Evolutionary conservation across 2,329 filamentous ascomycete genomes (phyloP), one percentile per base, ranked within the genome.

Genomic region (Exophiala oligosperma): DNA sequence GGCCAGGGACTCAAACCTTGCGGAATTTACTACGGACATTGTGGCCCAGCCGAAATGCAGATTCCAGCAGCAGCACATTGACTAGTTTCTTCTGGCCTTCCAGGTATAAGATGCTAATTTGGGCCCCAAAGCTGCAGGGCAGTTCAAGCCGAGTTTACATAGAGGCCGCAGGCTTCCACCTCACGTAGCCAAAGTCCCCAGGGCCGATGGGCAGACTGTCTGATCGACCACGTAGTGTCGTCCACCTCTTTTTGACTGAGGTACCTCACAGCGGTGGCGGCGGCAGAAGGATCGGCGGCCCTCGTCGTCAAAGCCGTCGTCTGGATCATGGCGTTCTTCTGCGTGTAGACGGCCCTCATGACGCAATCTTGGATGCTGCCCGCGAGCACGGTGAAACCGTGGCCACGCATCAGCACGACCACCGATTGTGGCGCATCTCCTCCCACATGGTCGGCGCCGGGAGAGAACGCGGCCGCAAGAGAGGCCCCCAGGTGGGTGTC

Each of bases 331-430:
- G 37, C 37, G n/a, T 40, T 40, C 79, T 79, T 59, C 71, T 68
- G 55, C 72, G 68, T 0, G 78, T 80, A 80, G 1, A 80, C 64
- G 1, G 75, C 73, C 17, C 73, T 67, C 53, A 74, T 72, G 6
- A 80, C 76, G 2, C 70, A 75, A 49, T 72, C 69, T 60, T 76
- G 68, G 40, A 80, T 73, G 53, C 66, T 70, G 0, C 62, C 59
- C 0, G 70, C 77, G 6, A 72, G 56, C 2, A 72, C 69, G 1
- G 77, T 77, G 62, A 76, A 78, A 2, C 78, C 78, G 59, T 81
- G 77, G 3, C 74, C 71, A 1, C 72, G 68, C 78, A 80, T 79
- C 47, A 81, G 66, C 1, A 77, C 72, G 4, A 79, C 75, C 4
- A 44, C 26, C 26, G 26, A 28, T 7, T 28, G 26, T 28, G 26